These are phyloP conservation scores for Trypanosoma platydactyli DNA, from an alignment of 208 protist species.

Conservation along the genomic window DNA sequence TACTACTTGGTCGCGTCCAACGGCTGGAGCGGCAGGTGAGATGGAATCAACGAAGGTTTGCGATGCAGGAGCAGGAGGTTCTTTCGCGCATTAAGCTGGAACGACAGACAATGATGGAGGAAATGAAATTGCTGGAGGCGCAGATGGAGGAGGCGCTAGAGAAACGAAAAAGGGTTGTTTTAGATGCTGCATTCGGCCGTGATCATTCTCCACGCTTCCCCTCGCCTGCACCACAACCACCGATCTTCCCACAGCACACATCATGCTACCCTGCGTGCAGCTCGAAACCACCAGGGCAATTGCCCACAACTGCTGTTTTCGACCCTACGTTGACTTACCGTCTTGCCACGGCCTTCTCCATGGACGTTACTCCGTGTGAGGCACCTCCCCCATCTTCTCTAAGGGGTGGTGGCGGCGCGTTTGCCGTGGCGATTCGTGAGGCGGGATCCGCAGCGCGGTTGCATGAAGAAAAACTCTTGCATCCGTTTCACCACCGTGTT, in stretches of 20 bases:
- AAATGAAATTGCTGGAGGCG: conserved; percentile 7
- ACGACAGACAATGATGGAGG: conserved; percentile 12
- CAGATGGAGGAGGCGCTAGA: conserved; percentile 6
- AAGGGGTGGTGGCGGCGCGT: background rate
- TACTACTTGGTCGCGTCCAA: background rate
- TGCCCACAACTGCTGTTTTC: background rate
- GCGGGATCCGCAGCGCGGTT: background rate
- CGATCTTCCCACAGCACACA: too few relatives aligned
- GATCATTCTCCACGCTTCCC: background rate
- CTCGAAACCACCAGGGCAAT: background rate
- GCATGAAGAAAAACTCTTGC: background rate
- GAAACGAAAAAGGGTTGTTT: background rate
- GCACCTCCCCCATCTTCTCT: background rate
- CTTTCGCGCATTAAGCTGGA: conserved; percentile 6
- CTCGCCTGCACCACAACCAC: background rate
- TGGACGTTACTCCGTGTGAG: background rate
- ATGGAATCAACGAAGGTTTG: conserved; percentile 5
- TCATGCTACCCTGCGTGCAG: background rate
- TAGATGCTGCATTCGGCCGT: background rate
- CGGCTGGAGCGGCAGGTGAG: conserved; percentile 1
- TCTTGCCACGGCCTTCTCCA: background rate
- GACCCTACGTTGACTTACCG: background rate
- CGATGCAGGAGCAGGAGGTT: conserved; percentile 10
- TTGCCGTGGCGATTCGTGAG: conserved; percentile 12
- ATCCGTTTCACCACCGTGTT: conserved; percentile 7